These are phyloP conservation scores for Plasmodium fragile DNA, from an alignment of 169 alveolate species.

Conservation along the genomic window DNA sequence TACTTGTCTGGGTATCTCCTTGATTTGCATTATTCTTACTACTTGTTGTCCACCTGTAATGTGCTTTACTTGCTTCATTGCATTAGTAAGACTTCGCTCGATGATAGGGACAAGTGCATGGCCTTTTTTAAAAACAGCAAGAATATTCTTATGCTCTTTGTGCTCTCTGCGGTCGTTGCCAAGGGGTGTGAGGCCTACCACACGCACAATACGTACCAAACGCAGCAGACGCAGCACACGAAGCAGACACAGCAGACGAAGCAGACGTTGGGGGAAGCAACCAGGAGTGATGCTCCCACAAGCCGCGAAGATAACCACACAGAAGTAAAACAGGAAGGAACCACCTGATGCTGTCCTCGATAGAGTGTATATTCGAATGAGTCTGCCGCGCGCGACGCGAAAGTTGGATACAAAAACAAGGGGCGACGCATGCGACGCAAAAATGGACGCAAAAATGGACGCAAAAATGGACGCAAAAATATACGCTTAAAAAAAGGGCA, in stretches of 20 bases:
- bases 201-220: too few relatives aligned
- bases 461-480: not conserved
- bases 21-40: conserved; percentile 37
- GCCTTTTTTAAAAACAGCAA: conserved; percentile 49
- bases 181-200: conserved; percentile 12
- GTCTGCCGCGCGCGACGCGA: not conserved
- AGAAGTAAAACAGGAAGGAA: not conserved
- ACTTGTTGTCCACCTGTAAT: conserved; percentile 21
- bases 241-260: too few relatives aligned
- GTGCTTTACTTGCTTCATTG: conserved; percentile 20
- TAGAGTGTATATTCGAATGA: not conserved
- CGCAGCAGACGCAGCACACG: too few relatives aligned
- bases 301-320: not conserved
- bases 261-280: not conserved
- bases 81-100: not conserved
- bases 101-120: conserved; percentile 53
- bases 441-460: not conserved
- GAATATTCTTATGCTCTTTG: conserved; percentile 13
- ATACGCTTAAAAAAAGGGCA: not conserved
- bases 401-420: conserved; percentile 1
- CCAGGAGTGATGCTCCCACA: not conserved
- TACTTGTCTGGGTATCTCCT: conserved; percentile 39
- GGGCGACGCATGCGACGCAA: too few relatives aligned
- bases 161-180: conserved; percentile 2
- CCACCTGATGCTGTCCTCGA: not conserved